Conservation (phyloP, 257 asterid genomes). For the Fraxinus americana region DNA sequence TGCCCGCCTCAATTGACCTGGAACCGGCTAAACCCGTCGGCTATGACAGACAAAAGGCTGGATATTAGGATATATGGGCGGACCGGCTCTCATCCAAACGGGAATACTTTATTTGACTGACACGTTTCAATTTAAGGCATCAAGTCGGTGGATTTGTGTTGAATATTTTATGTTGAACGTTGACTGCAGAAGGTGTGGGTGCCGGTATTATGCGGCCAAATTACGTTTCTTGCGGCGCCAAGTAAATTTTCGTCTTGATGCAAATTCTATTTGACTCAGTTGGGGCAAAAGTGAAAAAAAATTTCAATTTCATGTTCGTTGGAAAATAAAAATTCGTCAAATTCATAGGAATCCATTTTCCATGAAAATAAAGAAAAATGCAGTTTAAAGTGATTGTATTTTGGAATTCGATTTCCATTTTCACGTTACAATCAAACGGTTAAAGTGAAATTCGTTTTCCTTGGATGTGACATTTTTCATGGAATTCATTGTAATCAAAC, state of each 20-base stretch:
- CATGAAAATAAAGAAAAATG: too few species aligned
- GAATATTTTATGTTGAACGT: background rate
- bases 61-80: slow-evolving; percentile 11
- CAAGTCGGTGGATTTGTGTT: background rate
- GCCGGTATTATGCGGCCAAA: background rate
- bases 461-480: too few species aligned
- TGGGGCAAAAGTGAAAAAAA: too few species aligned
- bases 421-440: too few species aligned
- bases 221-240: background rate
- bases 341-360: too few species aligned
- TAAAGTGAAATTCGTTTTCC: too few species aligned
- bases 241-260: background rate
- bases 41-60: background rate
- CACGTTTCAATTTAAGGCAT: background rate
- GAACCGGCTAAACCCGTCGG: background rate
- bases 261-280: too few species aligned
- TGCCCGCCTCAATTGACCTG: slow-evolving; percentile 14
- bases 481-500: too few species aligned
- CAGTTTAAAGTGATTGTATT: too few species aligned
- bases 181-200: background rate
- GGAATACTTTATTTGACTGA: background rate
- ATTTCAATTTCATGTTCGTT: too few species aligned
- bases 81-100: slow-evolving; percentile 19
- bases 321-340: too few species aligned
- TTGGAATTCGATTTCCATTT: too few species aligned